Base-by-base conservation (phyloP, 2,329 filamentous ascomycete species). In the Zarea fungicola region DNA sequence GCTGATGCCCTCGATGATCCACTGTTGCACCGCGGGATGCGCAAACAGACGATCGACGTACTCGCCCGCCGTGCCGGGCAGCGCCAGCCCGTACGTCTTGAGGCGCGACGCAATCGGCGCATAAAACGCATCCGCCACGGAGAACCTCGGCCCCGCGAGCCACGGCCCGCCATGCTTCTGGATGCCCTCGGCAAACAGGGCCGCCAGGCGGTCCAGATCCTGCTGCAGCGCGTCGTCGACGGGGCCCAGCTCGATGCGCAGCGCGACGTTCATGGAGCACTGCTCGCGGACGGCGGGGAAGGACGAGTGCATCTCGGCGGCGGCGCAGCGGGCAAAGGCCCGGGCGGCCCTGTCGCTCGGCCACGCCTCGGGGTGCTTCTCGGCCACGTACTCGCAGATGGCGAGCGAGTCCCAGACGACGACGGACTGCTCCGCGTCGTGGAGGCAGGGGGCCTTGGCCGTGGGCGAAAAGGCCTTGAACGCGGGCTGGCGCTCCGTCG, bases 331-430 rank as follows among this genome's bases (percentile, higher is more conserved):
- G 13, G 73, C 73, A 52, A 68, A 69, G 1, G 72, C 69, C 10
- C 72, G 64, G 2, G 71, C 66, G 5, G 59, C 56, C 11, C 58
- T 43, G 50, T 69, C 65, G 6, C 47, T 28, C 0, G 74, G 74
- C 68, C 73, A 77, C 1, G 69, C 65, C n/a, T 50, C 51, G 0
- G 71, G 68, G 42, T 72, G 56, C 18, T 56, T 54, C 50, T 77
- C 73, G 16, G 72, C 70, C 4, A 77, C 58, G 54, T 70, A 71
- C 49, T 76, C 73, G 60, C 61, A 62, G 41, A 77, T 76, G 48
- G 74, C 67, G 13, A 76, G 63, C 0, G 74, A 76, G 52, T 77
- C 74, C 60, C 67, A 71, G 42, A 76, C 57, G 6, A 67, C 51
- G 26, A 69, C 59, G 10, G 55, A 49, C 1, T 42, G 42, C 10